Percentiles rank a stretch among this genome's conserved stretches.
These are phyloP conservation scores for Lentinula detonsa DNA, from an alignment of 768 basidiomycete genomes.

Conservation along the genomic window DNA sequence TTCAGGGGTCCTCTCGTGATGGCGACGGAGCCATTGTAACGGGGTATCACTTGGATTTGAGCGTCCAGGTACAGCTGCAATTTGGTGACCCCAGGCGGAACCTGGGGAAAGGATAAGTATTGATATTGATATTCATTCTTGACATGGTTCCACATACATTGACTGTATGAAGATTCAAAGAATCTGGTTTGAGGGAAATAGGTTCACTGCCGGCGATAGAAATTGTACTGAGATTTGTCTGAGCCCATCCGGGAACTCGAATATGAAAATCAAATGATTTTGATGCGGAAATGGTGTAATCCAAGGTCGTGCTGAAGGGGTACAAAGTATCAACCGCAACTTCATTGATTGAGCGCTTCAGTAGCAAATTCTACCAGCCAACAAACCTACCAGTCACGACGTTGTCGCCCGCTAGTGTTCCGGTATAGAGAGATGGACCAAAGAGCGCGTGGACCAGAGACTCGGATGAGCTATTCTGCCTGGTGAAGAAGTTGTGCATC, in stretches of 20 bases:
- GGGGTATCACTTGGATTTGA: slow-evolving; percentile 26
- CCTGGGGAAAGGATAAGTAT: slow-evolving; percentile 4
- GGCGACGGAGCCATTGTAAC: slow-evolving; percentile 29
- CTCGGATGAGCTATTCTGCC: slow-evolving; percentile 16
- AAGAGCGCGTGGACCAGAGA: slow-evolving; percentile 30
- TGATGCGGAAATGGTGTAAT: slow-evolving; percentile 27
- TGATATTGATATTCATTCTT: background rate
- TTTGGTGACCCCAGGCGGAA: slow-evolving; percentile 21
- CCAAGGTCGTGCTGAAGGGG: slow-evolving; percentile 31
- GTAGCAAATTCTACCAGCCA: background rate
- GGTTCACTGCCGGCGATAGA: slow-evolving; percentile 21
- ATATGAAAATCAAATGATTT: slow-evolving; percentile 29
- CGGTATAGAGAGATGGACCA: slow-evolving; percentile 30
- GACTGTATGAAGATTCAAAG: slow-evolving; percentile 26
- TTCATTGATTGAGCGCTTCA: slow-evolving; percentile 5
- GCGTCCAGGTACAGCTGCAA: slow-evolving; percentile 25
- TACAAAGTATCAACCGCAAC: slow-evolving; percentile 32
- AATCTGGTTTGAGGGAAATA: slow-evolving; percentile 18
- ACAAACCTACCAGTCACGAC: slow-evolving; percentile 23
- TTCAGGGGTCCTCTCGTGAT: slow-evolving; percentile 30
- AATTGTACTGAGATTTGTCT: slow-evolving; percentile 27
- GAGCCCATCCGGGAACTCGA: slow-evolving; percentile 32
- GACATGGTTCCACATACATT: slow-evolving; percentile 15
- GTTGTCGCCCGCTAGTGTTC: slow-evolving; percentile 25
- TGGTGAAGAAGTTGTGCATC: slow-evolving; percentile 32